Evolutionary conservation across 2,329 filamentous ascomycete species (phyloP), one percentile per base, ranked within the genome.

Genomic region (Sporothrix euskadiensis): DNA sequence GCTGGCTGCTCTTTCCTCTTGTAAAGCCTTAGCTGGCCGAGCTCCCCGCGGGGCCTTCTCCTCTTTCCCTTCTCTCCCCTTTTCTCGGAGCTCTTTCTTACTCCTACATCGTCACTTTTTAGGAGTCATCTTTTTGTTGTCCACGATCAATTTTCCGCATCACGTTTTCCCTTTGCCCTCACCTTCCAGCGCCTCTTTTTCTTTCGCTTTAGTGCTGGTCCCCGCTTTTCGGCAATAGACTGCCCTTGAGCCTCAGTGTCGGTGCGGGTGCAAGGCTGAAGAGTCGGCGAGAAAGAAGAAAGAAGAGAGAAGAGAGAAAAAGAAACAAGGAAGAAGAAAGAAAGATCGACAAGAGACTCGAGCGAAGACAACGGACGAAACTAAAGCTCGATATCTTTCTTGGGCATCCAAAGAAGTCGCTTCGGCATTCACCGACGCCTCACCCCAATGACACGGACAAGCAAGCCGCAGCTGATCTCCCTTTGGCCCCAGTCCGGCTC

Each of bases 171-270:
- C 35, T 30, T 35, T 12, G 19, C 30, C 39, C 30, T 41, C 10
- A 68, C 30, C 16, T 35, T 52, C 19, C 44, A 30, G 49, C 65
- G 65, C 44, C 32, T 32, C 12, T 59, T 32, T 32, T 22, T 39
- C n/a, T 22, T 22, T 30, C 12, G 14, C 32, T 70, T 44, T 71
- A 61, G 54, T 26, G 69, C 69, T 30, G 69, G 69, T 71, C 54
- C 61, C 69, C 69, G 52, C 69, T 69, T 71, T 71, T 61, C 68
- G 52, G 49, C 68, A 70, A 70, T 57, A 70, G 32, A 44, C 49
- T 54, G 47, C 65, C 47, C 22, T 54, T 26, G 63, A 41, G 41
- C 47, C 35, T 41, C 30, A 32, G 66, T 32, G 44, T 26, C 35
- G 32, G 66, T 26, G 65, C 14, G 47, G 49, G 35, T 57, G 35